Percentiles rank a stretch among this genome's conserved stretches.
Conservation (phyloP, 2,329 filamentous ascomycete genomes). For the Nannizziopsis arthrosporioides region DNA sequence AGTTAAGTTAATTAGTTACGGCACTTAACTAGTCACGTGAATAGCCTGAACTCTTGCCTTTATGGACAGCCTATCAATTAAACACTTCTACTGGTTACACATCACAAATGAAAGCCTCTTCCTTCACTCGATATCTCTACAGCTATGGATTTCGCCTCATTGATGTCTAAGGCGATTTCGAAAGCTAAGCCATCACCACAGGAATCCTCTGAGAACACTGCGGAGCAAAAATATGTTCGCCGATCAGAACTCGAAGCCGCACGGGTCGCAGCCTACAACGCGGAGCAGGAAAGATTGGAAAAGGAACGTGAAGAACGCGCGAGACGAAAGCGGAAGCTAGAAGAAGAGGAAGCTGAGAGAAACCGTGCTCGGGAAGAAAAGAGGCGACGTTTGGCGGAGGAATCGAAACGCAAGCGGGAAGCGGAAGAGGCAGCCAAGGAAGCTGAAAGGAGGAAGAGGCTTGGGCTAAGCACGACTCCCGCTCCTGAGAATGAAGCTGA, state of each 20-base stretch:
- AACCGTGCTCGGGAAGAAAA: conserved; percentile 67
- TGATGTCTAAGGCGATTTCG: conserved; percentile 88
- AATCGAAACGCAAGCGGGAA: conserved; percentile 57
- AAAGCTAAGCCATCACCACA: conserved; percentile 53
- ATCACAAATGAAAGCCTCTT: no score
- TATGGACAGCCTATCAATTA: no score
- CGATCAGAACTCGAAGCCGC: conserved; percentile 77
- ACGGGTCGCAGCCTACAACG: conserved; percentile 65
- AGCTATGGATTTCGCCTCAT: conserved; percentile 81
- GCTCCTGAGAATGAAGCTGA: conserved; percentile 34
- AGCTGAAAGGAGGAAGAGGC: conserved; percentile 55
- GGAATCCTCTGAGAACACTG: conserved; percentile 16
- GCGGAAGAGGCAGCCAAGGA: conserved; percentile 66
- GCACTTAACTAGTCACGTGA: background rate
- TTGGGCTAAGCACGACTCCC: conserved; percentile 58
- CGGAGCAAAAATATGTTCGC: conserved; percentile 63
- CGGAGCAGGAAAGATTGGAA: conserved; percentile 66
- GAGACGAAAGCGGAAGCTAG: conserved; percentile 72
- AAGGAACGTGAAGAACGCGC: conserved; percentile 57
- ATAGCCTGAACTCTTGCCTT: no score
- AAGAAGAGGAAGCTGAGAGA: conserved; percentile 69
- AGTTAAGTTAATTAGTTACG: no score
- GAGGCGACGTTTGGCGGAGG: conserved; percentile 65
- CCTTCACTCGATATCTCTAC: no score
- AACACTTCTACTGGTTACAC: no score